Evolutionary conservation across 371 early-diverging fungal species (phyloP), one percentile per base, ranked within the genome.

Genomic region (Batkoa obscura): DNA sequence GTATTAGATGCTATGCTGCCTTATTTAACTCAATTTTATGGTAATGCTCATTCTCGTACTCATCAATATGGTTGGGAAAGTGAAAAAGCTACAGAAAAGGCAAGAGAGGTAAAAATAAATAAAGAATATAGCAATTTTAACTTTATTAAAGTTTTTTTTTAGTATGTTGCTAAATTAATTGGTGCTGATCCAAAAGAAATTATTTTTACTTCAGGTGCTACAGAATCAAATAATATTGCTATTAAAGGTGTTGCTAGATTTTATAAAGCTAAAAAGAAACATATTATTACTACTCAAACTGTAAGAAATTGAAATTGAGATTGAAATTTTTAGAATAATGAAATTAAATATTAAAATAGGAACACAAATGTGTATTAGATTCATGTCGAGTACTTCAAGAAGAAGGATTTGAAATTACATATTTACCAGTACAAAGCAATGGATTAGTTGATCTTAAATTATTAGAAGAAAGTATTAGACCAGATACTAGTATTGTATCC

Each of bases 331-430:
- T 23, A 23, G 23, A 23, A 23, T 23, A 23, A 23, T 23, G 23
- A 23, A 23, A 23, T 23, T 23, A 23, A 23, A 17, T 32, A 54
- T 55, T 51, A 53, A 38, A 13, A 38, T 70, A 81, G 80, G 99
- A 99, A 73, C 99, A 99, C 74, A 99, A 99, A 76, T 97, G 97
- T 64, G 94, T 99, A 9, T 75, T 99, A 58, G 99, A 99, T 64
- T 90, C 96, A n/a, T 98, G 98, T 74, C 80, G 99, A 62, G 82
- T 84, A 38, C 71, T 99, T 61, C 88, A 94, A 69, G 93, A 94
- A 55, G 92, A 95, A 68, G 99, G 99, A 0, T 92, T 94, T 52
- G 94, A 95, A 33, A 91, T 99, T 3, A 99, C 99, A 9, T 99
- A 99, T 59, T 69, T 99, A 37, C 90, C 95, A 13, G 98, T 99